Evolutionary conservation across 257 asterid species (phyloP), one percentile per base, ranked within the genome.

Genomic region (Solanum piurae): DNA sequence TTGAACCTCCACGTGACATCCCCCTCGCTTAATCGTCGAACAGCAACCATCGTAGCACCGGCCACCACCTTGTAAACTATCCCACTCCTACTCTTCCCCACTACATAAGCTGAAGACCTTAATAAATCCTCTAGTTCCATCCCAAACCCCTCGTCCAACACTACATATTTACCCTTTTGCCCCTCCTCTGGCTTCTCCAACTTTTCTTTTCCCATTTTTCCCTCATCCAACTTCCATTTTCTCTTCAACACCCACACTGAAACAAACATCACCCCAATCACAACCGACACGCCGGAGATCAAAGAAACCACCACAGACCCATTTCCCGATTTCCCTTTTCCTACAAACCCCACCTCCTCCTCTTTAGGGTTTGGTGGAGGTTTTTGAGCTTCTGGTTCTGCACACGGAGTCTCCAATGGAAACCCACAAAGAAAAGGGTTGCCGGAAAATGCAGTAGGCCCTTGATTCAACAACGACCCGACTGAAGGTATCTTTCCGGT

Each of bases 41-140:
- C 98, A 0, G 98, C 97, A 75, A 91, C 96, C 87, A 88, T 94
- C 60, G 94, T 95, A 25, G 94, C 91, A 3, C 95, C 90, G 2
- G 88, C 94, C 91, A 97, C 98, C 94, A 96, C 99, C 89, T 91
- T 97, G 83, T 97, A 97, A 89, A 96, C 96, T 89, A 96, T 97
- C 77, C 98, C 99, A 87, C 94, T 94, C 94, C 93, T 93, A 87
- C 99, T 95, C 85, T 97, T 97, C n/a, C 99, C 99, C 29, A 96
- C 94, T 20, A 95, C 99, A 90, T 95, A 96, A 85, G 99, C 99
- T 7, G 99, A 97, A 12, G 99, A 98, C 94, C 99, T 94, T 89
- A 97, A 88, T 89, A 97, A 90, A 94, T 97, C 99, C 90, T 97
- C 99, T 80, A 97, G 88, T 40, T 95, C 99, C 94, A 97, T 90